Evolutionary conservation across 306 rosid species (phyloP).

Genomic region (Arachis stenosperma): DNA sequence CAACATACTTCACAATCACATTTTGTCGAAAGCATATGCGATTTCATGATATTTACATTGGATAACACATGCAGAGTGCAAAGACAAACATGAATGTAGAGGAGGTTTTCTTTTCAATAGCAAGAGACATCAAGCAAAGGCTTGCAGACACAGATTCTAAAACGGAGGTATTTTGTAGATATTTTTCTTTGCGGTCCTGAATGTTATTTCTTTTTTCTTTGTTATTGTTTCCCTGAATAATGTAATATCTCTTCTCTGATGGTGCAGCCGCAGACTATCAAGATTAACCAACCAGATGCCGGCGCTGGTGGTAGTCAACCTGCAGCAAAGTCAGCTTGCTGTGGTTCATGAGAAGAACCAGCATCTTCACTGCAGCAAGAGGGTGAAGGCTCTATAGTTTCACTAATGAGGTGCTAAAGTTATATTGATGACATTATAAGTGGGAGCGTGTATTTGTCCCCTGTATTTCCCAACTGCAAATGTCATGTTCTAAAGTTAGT

Average conservation of each 20-base stretch:
- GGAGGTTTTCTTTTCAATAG: constrained; percentile 89
- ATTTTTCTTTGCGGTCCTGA: background rate
- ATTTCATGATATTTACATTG: constrained; percentile 33
- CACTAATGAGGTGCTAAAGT: constrained; percentile 36
- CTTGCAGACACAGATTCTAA: constrained; percentile 76
- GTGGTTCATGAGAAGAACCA: constrained; percentile 53
- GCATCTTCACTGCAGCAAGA: constrained; percentile 27
- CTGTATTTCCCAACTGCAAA: constrained; percentile 41
- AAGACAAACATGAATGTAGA: constrained; percentile 89
- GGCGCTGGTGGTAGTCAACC: constrained; percentile 56
- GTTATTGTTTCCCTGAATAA: background rate
- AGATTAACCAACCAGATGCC: constrained; percentile 63
- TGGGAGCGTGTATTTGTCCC: constrained; percentile 45
- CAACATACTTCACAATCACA: constrained; percentile 25
- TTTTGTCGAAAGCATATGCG: constrained; percentile 5
- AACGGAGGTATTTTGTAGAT: constrained; percentile 55
- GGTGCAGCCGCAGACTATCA: constrained; percentile 71
- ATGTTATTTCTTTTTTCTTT: background rate
- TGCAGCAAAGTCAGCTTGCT: constrained; percentile 70
- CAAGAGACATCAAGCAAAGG: constrained; percentile 80
- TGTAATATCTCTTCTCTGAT: constrained; percentile 15
- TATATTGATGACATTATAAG: constrained; percentile 39
- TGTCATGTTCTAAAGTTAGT: constrained; percentile 39
- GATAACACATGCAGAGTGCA: constrained; percentile 69
- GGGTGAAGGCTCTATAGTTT: constrained; percentile 41